phyloP scores from a whole-genome alignment of 2,329 filamentous ascomycete genomes.

The Apiospora rasikravindrae region DNA sequence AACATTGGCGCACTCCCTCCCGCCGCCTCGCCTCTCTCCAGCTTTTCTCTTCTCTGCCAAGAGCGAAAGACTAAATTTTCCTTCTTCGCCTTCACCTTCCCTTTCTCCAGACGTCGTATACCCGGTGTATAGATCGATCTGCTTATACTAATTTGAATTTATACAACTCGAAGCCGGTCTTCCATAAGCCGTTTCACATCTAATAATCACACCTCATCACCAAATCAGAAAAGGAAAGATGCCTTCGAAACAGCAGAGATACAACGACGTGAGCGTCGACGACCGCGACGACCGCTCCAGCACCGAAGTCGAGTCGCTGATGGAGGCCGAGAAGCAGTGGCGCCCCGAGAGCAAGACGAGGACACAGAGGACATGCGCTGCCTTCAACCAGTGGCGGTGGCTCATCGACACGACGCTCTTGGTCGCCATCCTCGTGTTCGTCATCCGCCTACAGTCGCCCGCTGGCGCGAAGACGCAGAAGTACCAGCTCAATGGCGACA shows the following conservation, averaged over 20 bases:
- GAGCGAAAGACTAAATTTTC: slow-evolving; percentile 5
- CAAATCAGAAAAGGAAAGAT: neutral
- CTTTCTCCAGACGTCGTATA: slow-evolving; percentile 11
- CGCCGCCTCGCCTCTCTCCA: neutral
- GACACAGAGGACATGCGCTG: slow-evolving; percentile 29
- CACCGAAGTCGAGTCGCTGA: slow-evolving; percentile 49
- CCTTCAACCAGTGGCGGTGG: slow-evolving; percentile 43
- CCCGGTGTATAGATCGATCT: slow-evolving; percentile 18
- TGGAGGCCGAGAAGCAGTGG: slow-evolving; percentile 45
- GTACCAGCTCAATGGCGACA: slow-evolving; percentile 46
- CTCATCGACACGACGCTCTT: slow-evolving; percentile 45
- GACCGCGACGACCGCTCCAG: slow-evolving; percentile 44
- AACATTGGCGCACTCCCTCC: neutral
- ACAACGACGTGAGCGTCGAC: slow-evolving; percentile 39
- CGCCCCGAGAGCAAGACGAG: slow-evolving; percentile 33
- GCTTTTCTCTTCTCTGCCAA: slow-evolving; percentile 3
- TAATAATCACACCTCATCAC: slow-evolving; percentile 11
- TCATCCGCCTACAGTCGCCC: slow-evolving; percentile 38
- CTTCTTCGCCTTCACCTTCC: slow-evolving; percentile 2
- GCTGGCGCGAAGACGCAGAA: slow-evolving; percentile 27
- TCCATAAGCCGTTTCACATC: neutral
- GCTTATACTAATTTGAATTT: neutral
- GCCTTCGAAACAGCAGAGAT: slow-evolving; percentile 29
- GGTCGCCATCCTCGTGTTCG: slow-evolving; percentile 43
- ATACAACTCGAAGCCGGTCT: slow-evolving; percentile 5